phyloP scores from a whole-genome alignment of 306 rosid species.

The Quercus gilva region DNA sequence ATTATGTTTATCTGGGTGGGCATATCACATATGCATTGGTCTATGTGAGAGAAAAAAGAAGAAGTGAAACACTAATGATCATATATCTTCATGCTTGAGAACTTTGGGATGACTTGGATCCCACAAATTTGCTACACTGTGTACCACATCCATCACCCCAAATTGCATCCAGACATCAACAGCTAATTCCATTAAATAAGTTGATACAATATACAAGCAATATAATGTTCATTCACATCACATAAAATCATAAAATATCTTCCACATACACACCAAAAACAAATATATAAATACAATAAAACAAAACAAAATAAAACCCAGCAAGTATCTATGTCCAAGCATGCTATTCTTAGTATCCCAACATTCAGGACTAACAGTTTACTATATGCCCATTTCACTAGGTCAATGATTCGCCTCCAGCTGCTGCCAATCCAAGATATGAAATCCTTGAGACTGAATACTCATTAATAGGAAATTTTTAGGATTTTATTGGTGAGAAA shows the following conservation, averaged over 20 bases:
- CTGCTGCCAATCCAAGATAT: conserved; percentile 44
- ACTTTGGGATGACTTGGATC: neutral
- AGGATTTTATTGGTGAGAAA: neutral
- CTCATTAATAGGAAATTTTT: neutral
- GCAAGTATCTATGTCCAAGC: neutral
- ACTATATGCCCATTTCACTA: conserved; percentile 2
- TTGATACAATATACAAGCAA: neutral
- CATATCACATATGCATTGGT: neutral
- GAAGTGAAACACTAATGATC: neutral
- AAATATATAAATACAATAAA: too few relatives aligned
- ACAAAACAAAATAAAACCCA: too few relatives aligned
- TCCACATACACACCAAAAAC: neutral
- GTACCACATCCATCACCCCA: neutral
- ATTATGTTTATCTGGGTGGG: neutral
- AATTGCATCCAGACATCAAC: neutral
- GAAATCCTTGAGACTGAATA: neutral
- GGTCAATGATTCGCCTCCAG: conserved; percentile 59
- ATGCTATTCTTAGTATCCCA: neutral
- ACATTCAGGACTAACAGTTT: neutral
- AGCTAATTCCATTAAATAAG: neutral
- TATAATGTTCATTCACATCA: neutral
- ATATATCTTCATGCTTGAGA: neutral
- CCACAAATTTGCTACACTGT: neutral
- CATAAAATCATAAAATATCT: neutral
- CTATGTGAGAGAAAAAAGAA: neutral